Evolutionary conservation across 768 basidiomycete genomes (phyloP).

Genomic region (Boletus rufocinnamomeus): DNA sequence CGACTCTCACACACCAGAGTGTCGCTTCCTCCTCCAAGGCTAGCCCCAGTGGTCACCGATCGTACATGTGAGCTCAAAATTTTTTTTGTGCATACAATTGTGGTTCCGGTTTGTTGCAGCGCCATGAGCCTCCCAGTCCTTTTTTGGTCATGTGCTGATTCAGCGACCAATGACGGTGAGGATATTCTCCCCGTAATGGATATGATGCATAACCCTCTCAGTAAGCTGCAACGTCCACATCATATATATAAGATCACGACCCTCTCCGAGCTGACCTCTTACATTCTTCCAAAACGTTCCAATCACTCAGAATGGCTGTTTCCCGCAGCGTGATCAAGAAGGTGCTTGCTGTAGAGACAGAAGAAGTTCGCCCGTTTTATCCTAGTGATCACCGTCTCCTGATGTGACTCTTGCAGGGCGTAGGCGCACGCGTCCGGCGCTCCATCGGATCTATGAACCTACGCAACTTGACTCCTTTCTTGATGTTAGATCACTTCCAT

Average conservation of each 20-base stretch:
- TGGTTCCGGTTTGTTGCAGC: no score
- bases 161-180: background rate
- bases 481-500: constrained; percentile 87
- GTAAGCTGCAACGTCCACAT: no score
- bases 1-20: no score
- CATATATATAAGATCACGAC: no score
- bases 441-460: constrained; percentile 78
- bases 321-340: constrained; percentile 76
- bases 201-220: no score
- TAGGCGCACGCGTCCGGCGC: constrained; percentile 79
- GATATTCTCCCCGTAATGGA: no score
- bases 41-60: no score
- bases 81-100: no score
- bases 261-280: background rate
- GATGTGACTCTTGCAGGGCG: constrained; percentile 53
- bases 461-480: constrained; percentile 85
- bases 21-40: no score
- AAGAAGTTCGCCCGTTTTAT: constrained; percentile 51
- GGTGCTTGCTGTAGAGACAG: constrained; percentile 73
- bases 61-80: no score
- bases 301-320: constrained; percentile 30
- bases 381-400: background rate
- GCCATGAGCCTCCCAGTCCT: background rate
- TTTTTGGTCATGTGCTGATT: constrained; percentile 13
- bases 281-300: background rate